phyloP scores from a whole-genome alignment of 345 rosid species.

The Cochlearia excelsa region DNA sequence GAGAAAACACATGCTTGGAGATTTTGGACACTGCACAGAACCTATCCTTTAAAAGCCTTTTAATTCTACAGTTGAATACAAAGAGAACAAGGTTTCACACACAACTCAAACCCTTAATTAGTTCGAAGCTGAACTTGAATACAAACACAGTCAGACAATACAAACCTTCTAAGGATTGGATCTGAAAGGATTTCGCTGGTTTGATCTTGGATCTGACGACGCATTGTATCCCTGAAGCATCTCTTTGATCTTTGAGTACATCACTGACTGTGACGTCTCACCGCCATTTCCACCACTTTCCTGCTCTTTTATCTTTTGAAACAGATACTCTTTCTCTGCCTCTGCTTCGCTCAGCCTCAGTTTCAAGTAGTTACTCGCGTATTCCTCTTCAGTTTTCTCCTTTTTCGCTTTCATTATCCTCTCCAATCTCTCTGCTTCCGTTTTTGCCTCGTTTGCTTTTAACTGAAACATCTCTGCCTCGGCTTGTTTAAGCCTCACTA shows the following conservation, averaged over 20 bases:
- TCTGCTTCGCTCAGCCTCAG: slow-evolving; percentile 93
- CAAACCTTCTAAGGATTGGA: slow-evolving; percentile 43
- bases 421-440: slow-evolving; percentile 86
- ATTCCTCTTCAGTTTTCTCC: slow-evolving; percentile 93
- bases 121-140: slow-evolving; percentile 13
- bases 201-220: slow-evolving; percentile 48
- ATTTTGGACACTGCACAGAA: slow-evolving; percentile 2
- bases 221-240: slow-evolving; percentile 54
- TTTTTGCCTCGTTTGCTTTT: slow-evolving; percentile 89
- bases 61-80: slow-evolving; percentile 18
- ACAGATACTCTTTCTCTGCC: slow-evolving; percentile 92
- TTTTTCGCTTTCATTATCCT: slow-evolving; percentile 84
- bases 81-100: slow-evolving; percentile 14
- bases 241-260: slow-evolving; percentile 64
- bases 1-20: neutral
- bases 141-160: slow-evolving; percentile 19
- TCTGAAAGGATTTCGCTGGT: slow-evolving; percentile 51
- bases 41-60: slow-evolving; percentile 5
- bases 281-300: slow-evolving; percentile 73
- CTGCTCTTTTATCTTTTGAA: slow-evolving; percentile 88
- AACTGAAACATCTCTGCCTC: slow-evolving; percentile 99
- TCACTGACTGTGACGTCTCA: slow-evolving; percentile 65
- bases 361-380: slow-evolving; percentile 78
- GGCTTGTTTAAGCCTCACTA: slow-evolving; percentile 89
- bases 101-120: slow-evolving; percentile 17